Conservation (phyloP, 148 eudicot genomes). For the Rhododendron simsii region DNA sequence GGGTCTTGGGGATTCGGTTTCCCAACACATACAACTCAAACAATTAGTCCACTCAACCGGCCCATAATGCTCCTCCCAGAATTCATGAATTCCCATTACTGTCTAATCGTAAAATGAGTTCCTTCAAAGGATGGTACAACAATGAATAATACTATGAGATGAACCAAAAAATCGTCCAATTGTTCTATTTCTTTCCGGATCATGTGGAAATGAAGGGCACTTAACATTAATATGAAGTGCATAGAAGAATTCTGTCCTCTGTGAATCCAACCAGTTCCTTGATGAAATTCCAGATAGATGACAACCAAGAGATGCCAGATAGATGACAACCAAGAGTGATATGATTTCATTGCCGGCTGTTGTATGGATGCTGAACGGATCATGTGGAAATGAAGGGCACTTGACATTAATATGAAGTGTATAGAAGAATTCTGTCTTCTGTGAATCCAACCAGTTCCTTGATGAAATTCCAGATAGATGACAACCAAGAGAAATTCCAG, state of each 20-base stretch:
- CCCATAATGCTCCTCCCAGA: neutral
- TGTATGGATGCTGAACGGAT: too few species aligned
- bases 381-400: neutral
- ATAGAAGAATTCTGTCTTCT: conserved; percentile 8
- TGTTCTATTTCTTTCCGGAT: neutral
- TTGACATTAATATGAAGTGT: neutral
- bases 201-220: neutral
- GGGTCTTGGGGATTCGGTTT: too few species aligned
- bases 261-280: neutral
- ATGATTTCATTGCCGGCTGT: too few species aligned
- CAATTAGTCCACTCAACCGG: neutral
- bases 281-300: neutral
- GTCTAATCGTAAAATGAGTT: neutral
- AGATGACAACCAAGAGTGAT: too few species aligned
- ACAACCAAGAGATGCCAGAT: too few species aligned
- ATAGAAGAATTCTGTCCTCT: conserved; percentile 9
- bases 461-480: neutral
- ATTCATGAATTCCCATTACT: neutral
- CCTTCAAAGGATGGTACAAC: neutral
- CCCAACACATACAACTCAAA: neutral
- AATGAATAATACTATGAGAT: neutral
- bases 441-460: neutral
- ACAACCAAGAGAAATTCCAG: neutral
- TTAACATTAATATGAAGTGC: neutral
- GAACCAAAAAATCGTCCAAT: neutral